A percentile compares a stretch with the other conserved stretches of the same genome.
Conservation (phyloP, 1,139 yeast genomes). For the Casaregolazyma suthepensis region DNA sequence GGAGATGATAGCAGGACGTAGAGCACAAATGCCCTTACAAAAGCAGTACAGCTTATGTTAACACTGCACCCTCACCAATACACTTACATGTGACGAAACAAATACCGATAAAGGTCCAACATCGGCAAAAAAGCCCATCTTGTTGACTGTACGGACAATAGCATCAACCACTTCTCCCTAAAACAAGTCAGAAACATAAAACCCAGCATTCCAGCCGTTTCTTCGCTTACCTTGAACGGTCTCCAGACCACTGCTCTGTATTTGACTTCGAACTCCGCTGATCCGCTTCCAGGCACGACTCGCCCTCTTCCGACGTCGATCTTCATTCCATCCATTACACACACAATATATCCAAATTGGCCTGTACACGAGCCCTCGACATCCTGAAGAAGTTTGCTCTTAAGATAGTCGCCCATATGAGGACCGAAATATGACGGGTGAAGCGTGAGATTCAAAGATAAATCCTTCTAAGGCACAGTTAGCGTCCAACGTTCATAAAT, state of each 20-base stretch:
- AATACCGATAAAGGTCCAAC: constrained; percentile 96
- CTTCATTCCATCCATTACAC: constrained; percentile 91
- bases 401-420: constrained; percentile 88
- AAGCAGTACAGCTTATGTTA: too few species aligned
- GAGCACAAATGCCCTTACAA: not conserved
- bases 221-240: constrained; percentile 60
- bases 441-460: constrained; percentile 81
- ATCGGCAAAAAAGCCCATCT: constrained; percentile 96
- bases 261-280: constrained; percentile 94
- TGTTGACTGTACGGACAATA: constrained; percentile 86
- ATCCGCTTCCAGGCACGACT: constrained; percentile 83
- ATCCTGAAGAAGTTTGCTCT: constrained; percentile 84
- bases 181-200: not conserved
- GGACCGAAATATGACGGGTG: constrained; percentile 99
- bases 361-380: constrained; percentile 99
- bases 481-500: not conserved
- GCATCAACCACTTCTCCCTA: constrained; percentile 95
- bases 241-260: constrained; percentile 97
- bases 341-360: constrained; percentile 93
- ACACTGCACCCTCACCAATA: not conserved
- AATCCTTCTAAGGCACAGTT: constrained; percentile 50
- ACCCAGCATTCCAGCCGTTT: not conserved
- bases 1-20: not conserved
- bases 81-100: constrained; percentile 69
- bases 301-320: constrained; percentile 95